Conservation (phyloP, 2,329 filamentous ascomycete genomes). For the Trichoderma aggressivum region DNA sequence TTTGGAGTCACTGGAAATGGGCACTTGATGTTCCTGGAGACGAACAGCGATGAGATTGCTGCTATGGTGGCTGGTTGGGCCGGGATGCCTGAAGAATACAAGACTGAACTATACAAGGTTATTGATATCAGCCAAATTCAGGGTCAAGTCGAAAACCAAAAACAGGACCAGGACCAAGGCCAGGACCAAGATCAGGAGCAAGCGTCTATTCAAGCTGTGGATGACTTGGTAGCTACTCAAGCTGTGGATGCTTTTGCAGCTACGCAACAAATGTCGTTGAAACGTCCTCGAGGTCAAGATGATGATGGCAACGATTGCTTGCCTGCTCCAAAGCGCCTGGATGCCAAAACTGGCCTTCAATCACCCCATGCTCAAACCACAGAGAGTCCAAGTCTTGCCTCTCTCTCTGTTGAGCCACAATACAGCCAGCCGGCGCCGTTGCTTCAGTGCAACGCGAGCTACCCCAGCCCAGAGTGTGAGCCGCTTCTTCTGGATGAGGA, state of each 20-base stretch:
- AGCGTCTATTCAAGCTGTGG: too few relatives aligned
- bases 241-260: neutral
- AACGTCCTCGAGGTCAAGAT: neutral
- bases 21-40: conserved; percentile 53
- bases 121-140: too few relatives aligned
- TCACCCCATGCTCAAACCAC: neutral
- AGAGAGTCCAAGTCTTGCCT: neutral
- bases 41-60: conserved; percentile 46
- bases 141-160: neutral
- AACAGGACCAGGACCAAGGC: neutral
- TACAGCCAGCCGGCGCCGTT: neutral
- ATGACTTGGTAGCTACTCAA: too few relatives aligned
- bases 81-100: neutral
- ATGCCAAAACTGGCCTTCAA: neutral
- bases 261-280: neutral
- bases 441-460: neutral
- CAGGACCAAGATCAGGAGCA: neutral
- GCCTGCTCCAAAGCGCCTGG: neutral
- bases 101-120: too few relatives aligned
- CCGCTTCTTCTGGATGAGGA: neutral
- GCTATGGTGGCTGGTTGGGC: conserved; percentile 36
- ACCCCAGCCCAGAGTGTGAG: neutral
- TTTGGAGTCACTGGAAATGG: conserved; percentile 50
- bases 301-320: neutral
- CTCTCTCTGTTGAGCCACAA: neutral